Evolutionary conservation across 768 basidiomycete genomes (phyloP).

Genomic region (Serendipita sp.): DNA sequence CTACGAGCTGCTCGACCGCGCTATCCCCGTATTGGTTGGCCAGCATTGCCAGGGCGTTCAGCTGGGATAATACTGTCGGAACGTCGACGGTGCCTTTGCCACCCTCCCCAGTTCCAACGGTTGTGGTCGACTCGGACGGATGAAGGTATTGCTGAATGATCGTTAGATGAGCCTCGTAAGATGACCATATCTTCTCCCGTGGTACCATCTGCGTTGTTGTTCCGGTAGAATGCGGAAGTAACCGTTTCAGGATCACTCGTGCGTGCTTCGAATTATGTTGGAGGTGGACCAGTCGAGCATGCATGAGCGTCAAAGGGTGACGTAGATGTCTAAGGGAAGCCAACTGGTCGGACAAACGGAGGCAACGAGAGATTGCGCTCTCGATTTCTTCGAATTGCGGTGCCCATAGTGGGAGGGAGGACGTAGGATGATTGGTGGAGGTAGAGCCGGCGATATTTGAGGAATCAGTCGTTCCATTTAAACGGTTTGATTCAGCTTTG

Average conservation of each 20-base stretch:
- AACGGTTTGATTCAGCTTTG: background rate
- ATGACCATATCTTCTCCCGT: background rate
- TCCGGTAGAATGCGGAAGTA: slow-evolving; percentile 28
- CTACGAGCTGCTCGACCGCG: slow-evolving; percentile 8
- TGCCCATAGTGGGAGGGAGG: background rate
- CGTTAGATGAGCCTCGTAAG: slow-evolving; percentile 39
- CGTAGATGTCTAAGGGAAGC: slow-evolving; percentile 47
- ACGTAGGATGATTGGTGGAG: slow-evolving; percentile 5
- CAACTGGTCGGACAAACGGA: slow-evolving; percentile 26
- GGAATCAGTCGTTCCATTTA: background rate
- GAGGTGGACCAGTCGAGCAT: slow-evolving; percentile 40
- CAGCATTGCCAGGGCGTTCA: slow-evolving; percentile 8
- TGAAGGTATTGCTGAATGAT: slow-evolving; percentile 32
- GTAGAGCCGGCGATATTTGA: background rate
- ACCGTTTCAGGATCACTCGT: slow-evolving; percentile 39
- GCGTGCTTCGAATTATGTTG: slow-evolving; percentile 40
- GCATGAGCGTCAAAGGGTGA: slow-evolving; percentile 42
- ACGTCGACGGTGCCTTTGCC: slow-evolving; percentile 6
- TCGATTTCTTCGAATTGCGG: background rate
- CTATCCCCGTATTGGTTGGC: slow-evolving; percentile 7
- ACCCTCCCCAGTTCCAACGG: slow-evolving; percentile 4
- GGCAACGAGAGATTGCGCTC: background rate
- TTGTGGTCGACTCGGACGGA: slow-evolving; percentile 13
- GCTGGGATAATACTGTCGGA: slow-evolving; percentile 9
- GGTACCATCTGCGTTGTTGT: slow-evolving; percentile 8